Percentiles rank a stretch among this genome's conserved stretches.
Evolutionary conservation across 2,329 filamentous ascomycete genomes (phyloP).

Genomic region (Fusarium azukiicola): DNA sequence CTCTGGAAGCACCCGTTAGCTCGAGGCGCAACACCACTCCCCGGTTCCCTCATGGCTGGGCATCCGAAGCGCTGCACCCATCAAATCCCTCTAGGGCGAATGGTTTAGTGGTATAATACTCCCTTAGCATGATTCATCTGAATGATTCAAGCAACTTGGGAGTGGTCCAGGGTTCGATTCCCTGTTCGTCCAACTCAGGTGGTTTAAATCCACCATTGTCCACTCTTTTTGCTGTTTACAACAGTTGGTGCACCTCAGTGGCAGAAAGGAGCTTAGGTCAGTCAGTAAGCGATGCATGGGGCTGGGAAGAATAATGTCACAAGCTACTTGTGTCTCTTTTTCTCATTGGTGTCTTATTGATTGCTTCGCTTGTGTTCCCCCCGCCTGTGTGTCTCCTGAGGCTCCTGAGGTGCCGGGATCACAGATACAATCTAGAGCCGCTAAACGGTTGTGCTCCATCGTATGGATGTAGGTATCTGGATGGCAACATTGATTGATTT

Average conservation of each 20-base stretch:
- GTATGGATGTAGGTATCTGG: no score
- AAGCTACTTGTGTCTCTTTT: background rate
- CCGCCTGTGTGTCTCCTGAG: no score
- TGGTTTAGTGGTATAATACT: conserved; percentile 51
- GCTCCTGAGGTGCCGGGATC: no score
- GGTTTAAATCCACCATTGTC: conserved; percentile 32
- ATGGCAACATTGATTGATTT: no score
- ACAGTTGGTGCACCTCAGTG: background rate
- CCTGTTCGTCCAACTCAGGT: conserved; percentile 42
- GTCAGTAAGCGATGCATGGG: no score
- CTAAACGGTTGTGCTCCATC: no score
- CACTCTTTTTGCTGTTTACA: conserved; percentile 26
- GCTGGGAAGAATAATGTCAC: no score
- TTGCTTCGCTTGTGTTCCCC: no score
- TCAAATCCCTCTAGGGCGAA: conserved; percentile 36
- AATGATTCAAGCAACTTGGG: conserved; percentile 21
- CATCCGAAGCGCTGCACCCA: background rate
- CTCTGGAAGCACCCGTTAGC: background rate
- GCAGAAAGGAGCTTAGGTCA: background rate
- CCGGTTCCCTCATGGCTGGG: background rate
- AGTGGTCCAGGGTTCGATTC: conserved; percentile 48
- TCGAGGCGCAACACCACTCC: background rate
- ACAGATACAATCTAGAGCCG: no score
- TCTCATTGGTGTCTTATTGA: no score
- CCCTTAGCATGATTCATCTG: conserved; percentile 42